Evolutionary conservation across 2,329 filamentous ascomycete species (phyloP).

Genomic region (Hymenoscyphus salicellus): DNA sequence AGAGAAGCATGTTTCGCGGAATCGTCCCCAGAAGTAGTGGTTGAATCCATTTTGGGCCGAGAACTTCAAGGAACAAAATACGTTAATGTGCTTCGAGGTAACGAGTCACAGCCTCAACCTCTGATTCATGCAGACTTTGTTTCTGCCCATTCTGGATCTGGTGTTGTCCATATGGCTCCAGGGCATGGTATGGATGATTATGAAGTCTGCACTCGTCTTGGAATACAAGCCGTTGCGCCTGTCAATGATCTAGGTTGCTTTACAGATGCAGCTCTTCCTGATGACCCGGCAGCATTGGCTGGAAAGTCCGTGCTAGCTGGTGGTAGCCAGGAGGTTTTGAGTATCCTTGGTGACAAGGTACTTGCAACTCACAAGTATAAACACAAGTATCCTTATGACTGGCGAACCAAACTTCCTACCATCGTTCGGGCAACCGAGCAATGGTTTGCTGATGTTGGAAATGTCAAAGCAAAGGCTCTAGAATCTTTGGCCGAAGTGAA

Average conservation of each 20-base stretch:
- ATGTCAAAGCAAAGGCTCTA: slow-evolving; percentile 73
- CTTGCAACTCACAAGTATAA: slow-evolving; percentile 67
- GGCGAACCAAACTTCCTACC: slow-evolving; percentile 90
- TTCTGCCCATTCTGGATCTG: slow-evolving; percentile 83
- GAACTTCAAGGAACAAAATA: slow-evolving; percentile 67
- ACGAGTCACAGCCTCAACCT: slow-evolving; percentile 56
- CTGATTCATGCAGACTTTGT: slow-evolving; percentile 87
- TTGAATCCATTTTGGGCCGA: slow-evolving; percentile 58
- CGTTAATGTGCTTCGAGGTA: slow-evolving; percentile 64
- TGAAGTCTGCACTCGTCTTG: slow-evolving; percentile 67
- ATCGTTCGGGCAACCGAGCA: slow-evolving; percentile 91
- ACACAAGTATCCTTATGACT: slow-evolving; percentile 98
- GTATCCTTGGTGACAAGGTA: slow-evolving; percentile 63
- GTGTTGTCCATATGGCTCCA: slow-evolving; percentile 90
- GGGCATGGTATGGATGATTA: slow-evolving; percentile 98
- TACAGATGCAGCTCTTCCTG: slow-evolving; percentile 73
- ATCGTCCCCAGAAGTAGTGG: slow-evolving; percentile 43
- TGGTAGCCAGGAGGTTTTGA: slow-evolving; percentile 67
- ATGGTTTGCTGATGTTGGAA: slow-evolving; percentile 92
- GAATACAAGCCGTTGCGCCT: slow-evolving; percentile 74
- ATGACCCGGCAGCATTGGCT: slow-evolving; percentile 62
- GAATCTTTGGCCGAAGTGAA: slow-evolving; percentile 65
- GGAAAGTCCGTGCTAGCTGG: slow-evolving; percentile 70
- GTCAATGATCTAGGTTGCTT: slow-evolving; percentile 80
- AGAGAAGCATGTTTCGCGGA: slow-evolving; percentile 44